Base-by-base conservation (phyloP, 345 rosid species). In the Conringia planisiliqua region DNA sequence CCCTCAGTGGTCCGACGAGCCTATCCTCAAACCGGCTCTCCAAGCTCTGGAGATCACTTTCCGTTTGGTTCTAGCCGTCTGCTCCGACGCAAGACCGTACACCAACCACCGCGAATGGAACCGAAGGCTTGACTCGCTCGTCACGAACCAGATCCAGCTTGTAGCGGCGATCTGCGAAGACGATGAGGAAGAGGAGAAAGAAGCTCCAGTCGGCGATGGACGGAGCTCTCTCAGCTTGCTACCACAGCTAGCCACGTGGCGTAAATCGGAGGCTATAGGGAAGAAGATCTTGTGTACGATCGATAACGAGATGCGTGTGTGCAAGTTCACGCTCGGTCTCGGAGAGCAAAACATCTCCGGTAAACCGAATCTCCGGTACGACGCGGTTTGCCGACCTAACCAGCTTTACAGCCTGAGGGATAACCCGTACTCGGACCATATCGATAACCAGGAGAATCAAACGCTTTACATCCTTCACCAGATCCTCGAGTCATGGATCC, bases 401-500 rank as follows among this genome's bases (percentile, higher is more conserved):
- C 87, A 86, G 38, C 66, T 95, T 8, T 85, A 88, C 20, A 47
- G 67, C 9, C 82, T 95, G 16, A 90, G 84, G 65, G 78, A 58
- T 65, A 80, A 62, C 6, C 86, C 92, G 1, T 88, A 85, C 51
- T 83, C 80, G 63, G 86, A 82, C 64, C 87, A 84, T 24, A 55
- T 88, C 16, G 85, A 83, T 52, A 95, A 95, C 47, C 80, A 80
- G 17, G 99, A 95, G 86, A 90, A 90, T 60, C 89, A 87, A 50
- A 79, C 79, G 3, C 82, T 95, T 2, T 87, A 86, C 67, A 81
- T 89, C 20, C 50, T 86, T 48, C 88, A 88, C 30, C 99, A 95
- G 83, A 86, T 95, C 26, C 80, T 95, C 14, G 98, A 95, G 66
- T 86, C 91, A 10, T 95, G 99, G 99, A 86, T 92, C 68, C 74